A percentile compares a stretch with the other conserved stretches of the same genome.
phyloP scores from a whole-genome alignment of 164 flowering plant genomes.

The Saururus chinensis region DNA sequence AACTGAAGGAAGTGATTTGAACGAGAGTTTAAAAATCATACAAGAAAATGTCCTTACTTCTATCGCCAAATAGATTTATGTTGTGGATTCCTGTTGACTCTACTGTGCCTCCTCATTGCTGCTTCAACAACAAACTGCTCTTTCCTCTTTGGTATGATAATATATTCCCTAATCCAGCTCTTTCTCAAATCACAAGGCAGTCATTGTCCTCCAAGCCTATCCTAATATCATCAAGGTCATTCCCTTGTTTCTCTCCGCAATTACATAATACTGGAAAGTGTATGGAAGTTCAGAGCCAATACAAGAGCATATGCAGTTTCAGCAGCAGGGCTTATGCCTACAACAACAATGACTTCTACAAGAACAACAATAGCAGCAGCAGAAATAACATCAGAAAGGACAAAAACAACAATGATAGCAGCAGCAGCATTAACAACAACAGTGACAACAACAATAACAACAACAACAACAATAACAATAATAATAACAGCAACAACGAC shows the following conservation, averaged over 20 bases:
- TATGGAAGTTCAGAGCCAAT: background rate
- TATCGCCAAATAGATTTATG: background rate
- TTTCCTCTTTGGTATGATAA: background rate
- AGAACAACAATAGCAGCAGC: slow-evolving; percentile 9
- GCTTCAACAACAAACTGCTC: background rate
- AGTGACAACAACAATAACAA: slow-evolving; percentile 2
- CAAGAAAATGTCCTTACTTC: background rate
- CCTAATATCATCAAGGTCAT: background rate
- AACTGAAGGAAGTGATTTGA: too few species aligned
- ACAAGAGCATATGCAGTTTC: background rate
- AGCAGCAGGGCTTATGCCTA: slow-evolving; percentile 1
- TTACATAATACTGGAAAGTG: background rate
- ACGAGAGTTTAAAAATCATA: too few species aligned
- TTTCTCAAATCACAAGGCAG: background rate
- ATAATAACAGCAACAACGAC: slow-evolving; percentile 7
- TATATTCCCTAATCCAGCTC: background rate
- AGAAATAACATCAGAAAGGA: background rate
- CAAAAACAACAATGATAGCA: background rate
- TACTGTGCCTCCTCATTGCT: background rate
- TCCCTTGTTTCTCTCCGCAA: background rate
- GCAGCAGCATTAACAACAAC: slow-evolving; percentile 3
- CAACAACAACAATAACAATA: slow-evolving; percentile 9
- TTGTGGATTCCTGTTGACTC: background rate
- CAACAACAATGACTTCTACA: slow-evolving; percentile 1
- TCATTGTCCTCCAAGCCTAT: background rate